A percentile compares a stretch with the other conserved stretches of the same genome.
Conservation (phyloP, 2,329 filamentous ascomycete genomes). For the Sporothrix mexicana region DNA sequence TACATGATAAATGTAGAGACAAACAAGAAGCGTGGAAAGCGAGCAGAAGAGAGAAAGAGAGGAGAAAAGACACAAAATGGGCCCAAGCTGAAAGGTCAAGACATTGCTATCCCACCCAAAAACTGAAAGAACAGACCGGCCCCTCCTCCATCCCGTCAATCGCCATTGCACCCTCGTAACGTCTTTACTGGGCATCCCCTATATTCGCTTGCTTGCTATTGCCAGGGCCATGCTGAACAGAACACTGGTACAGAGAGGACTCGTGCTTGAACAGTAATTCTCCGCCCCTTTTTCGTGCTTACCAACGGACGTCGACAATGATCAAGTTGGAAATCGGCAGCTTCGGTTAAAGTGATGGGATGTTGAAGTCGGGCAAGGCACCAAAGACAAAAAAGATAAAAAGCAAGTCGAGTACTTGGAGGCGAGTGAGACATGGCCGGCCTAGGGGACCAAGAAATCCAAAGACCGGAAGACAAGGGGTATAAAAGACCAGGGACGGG, state of each 20-base stretch:
- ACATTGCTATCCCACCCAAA: background rate
- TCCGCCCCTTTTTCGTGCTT: background rate
- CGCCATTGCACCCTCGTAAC: background rate
- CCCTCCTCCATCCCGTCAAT: slow-evolving; percentile 16
- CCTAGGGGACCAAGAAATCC: too few species aligned
- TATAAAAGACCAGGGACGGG: slow-evolving; percentile 1
- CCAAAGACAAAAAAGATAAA: too few species aligned
- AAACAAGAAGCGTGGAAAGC: background rate
- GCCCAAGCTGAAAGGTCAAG: background rate
- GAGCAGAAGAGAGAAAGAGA: background rate
- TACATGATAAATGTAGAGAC: background rate
- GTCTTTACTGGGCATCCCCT: background rate
- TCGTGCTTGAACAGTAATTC: too few species aligned
- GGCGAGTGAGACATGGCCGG: background rate
- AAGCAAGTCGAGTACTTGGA: background rate
- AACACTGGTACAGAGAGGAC: too few species aligned
- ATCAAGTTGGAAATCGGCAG: too few species aligned
- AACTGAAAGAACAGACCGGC: background rate
- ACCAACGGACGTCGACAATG: background rate
- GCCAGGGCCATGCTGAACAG: background rate
- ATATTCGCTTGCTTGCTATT: slow-evolving; percentile 22
- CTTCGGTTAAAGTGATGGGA: background rate
- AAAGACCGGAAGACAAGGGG: too few species aligned
- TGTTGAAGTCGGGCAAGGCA: too few species aligned
- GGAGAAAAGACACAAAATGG: background rate